These are phyloP conservation scores for Boletus semigastroideus DNA, from an alignment of 1,284 basidiomycete species.

Conservation along the genomic window DNA sequence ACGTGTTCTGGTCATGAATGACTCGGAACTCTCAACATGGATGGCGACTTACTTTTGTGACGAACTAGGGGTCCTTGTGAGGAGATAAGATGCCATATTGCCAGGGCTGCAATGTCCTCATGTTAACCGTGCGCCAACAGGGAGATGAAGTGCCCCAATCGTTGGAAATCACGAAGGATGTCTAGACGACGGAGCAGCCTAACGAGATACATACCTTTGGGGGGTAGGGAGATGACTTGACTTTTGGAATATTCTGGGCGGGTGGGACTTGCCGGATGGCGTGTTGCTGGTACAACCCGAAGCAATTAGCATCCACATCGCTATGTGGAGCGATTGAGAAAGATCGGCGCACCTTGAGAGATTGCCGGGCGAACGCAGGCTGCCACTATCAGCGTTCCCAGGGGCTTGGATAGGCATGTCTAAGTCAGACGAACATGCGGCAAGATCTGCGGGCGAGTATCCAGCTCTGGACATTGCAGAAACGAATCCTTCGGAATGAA, in stretches of 20 bases:
- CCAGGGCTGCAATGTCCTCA: slow-evolving; percentile 41
- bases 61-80: slow-evolving; percentile 44
- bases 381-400: slow-evolving; percentile 9
- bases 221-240: slow-evolving; percentile 29
- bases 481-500: slow-evolving; percentile 10
- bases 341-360: slow-evolving; percentile 18
- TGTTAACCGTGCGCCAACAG: slow-evolving; percentile 8
- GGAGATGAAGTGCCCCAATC: slow-evolving; percentile 4
- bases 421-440: slow-evolving; percentile 18
- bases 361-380: slow-evolving; percentile 8
- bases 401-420: slow-evolving; percentile 17
- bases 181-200: not conserved
- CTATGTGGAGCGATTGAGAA: not conserved
- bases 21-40: not conserved
- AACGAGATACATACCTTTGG: slow-evolving; percentile 18
- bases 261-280: slow-evolving; percentile 1
- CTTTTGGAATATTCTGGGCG: slow-evolving; percentile 7
- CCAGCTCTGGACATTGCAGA: slow-evolving; percentile 12
- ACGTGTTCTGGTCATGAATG: not conserved
- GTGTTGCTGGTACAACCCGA: slow-evolving; percentile 9
- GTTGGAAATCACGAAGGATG: not conserved
- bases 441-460: slow-evolving; percentile 14
- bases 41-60: slow-evolving; percentile 37
- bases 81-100: slow-evolving; percentile 47
- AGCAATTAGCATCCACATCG: not conserved